Evolutionary conservation across 2,329 filamentous ascomycete genomes (phyloP), one percentile per base, ranked within the genome.

Genomic region (Epichloe bromicola): DNA sequence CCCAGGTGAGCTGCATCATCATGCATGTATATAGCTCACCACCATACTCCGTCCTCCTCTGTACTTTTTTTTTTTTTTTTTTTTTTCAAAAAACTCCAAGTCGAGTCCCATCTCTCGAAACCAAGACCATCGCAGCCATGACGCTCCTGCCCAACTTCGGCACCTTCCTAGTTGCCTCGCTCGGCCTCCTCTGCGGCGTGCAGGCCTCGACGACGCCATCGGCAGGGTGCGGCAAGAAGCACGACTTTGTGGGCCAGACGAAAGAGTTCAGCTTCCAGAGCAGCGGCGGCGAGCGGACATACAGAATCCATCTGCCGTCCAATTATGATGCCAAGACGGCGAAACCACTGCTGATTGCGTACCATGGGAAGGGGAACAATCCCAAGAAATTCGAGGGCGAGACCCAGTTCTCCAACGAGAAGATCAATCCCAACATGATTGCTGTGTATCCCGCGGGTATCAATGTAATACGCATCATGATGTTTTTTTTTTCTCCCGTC

Each of bases 381-480:
- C 66, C 70, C 0, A 52, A 59, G 1, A 46, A 53, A 3, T 60
- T 64, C 64, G 48, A 70, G 69, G 41, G 56, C 60, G 53, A 53
- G 56, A 38, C 65, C 64, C 53, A 64, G 50, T 65, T 76, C 51
- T 68, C 66, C 5, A 61, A 59, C n/a, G 50, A 66, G 38, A 51
- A 57, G 15, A 70, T 70, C 53, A 72, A 70, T 59, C 49, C 59
- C 50, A 5, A 62, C 20, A 59, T 59, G 56, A 59, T 69, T 59
- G 65, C 70, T 36, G 66, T 75, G 1, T 76, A 75, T 56, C 73
- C 72, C 0, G 67, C 71, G 37, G 73, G 71, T 1, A 53, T 71
- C 4, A 60, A 67, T 23, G 67, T 69, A 26, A 26, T 26, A 26
- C 26, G 26, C 26, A 3, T 26, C 26, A 26, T 26, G 26, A 26